phyloP scores from a whole-genome alignment of 2,329 filamentous ascomycete species.

The Cladosporium sp. region DNA sequence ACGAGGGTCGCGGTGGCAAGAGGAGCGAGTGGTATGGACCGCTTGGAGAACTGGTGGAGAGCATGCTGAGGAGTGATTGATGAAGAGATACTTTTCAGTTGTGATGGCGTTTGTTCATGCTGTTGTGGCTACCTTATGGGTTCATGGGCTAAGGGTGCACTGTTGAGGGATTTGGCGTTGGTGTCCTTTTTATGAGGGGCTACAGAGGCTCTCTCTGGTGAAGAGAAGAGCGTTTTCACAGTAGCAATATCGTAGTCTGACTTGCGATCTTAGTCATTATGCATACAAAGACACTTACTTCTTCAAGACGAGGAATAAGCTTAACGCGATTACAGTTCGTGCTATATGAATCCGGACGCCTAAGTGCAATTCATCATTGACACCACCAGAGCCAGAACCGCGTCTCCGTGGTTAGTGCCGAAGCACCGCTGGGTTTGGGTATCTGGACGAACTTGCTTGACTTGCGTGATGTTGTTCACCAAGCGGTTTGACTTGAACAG shows the following conservation, averaged over 20 bases:
- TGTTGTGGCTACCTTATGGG: neutral
- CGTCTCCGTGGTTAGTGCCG: neutral
- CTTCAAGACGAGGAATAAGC: neutral
- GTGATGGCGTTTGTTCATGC: neutral
- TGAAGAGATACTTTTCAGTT: neutral
- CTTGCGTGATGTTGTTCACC: neutral
- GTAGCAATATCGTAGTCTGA: neutral
- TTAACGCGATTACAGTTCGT: neutral
- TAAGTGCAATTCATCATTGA: neutral
- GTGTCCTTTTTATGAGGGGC: neutral
- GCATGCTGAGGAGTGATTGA: conserved; percentile 92
- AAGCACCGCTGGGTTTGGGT: neutral
- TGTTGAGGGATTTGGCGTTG: neutral
- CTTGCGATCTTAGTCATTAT: neutral
- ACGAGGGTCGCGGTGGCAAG: conserved; percentile 64
- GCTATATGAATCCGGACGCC: neutral
- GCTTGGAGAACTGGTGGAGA: conserved; percentile 91
- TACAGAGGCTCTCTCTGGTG: neutral
- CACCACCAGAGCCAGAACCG: neutral
- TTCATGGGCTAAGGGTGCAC: neutral
- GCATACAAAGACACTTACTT: neutral
- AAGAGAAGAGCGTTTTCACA: neutral
- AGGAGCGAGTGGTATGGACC: conserved; percentile 89
- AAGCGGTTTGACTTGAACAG: neutral
- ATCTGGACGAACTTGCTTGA: neutral